Base-by-base conservation (phyloP, 805 yeast genomes). In the Geotrichum ghanense region DNA sequence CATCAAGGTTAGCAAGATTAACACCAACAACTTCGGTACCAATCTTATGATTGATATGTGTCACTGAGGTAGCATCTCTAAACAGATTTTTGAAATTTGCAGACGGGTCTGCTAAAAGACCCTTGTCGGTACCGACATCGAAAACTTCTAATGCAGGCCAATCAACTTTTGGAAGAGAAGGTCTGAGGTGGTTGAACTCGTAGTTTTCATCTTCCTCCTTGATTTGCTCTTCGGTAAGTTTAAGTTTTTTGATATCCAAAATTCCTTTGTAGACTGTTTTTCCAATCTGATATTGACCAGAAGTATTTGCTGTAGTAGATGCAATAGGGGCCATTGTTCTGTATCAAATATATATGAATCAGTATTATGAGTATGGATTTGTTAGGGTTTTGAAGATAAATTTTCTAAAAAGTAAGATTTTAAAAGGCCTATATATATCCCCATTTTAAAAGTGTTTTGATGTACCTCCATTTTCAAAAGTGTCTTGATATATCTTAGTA, bases 61-160 rank as follows among this genome's bases (percentile, higher is more conserved):
- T 68, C 5, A 22, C 20, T n/a, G 16, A 43, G 10, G 23, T 25
- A 26, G 42, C 40, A 35, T 22, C 45, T n/a, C 67, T 54, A 53
- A 79, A 72, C 48, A 81, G 67, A 53, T 70, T 73, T 21, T 71
- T 68, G 46, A 76, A 70, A 2, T 61, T 51, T 14, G 78, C 74
- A 57, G 80, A 81, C n/a, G 82, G 88, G 47, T 73, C 67, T 23
- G 67, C 61, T n/a, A 81, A 88, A n/a, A 81, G 78, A 55, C 81
- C 89, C 20, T 43, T 35, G 21, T 43, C 37, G 4, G 37, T 31
- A n/a, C 37, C 37, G n/a, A n/a, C n/a, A 6, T 51, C 53, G 16
- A 55, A 26, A 23, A 47, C 51, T 41, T 52, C 58, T 3, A 63
- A 50, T 1, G 63, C 56, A 1, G 43, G 56, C 61, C 63, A 62